Percentiles rank a stretch among this genome's conserved stretches.
Evolutionary conservation across 2,329 filamentous ascomycete species (phyloP).

Genomic region (Aspergillus pseudonomiae): DNA sequence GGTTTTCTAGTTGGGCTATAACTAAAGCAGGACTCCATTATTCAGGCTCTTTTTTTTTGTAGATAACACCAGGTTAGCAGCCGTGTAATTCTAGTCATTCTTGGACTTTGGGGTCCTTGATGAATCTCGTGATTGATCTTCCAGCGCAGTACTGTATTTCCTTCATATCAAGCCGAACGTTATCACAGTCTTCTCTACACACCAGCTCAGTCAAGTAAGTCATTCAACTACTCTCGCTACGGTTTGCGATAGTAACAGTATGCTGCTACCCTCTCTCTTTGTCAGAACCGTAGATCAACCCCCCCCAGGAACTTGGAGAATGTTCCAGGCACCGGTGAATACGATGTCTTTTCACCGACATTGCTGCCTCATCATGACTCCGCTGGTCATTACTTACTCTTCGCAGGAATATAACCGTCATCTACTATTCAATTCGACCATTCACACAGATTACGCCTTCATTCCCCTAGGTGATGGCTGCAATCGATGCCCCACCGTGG

Average conservation of each 20-base stretch:
- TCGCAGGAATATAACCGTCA: not conserved
- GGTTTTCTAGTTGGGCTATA: no score
- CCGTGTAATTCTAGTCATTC: not conserved
- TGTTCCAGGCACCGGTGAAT: not conserved
- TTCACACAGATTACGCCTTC: not conserved
- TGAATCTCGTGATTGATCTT: not conserved
- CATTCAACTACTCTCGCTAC: no score
- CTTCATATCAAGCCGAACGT: no score
- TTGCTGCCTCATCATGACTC: not conserved
- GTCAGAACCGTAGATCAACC: not conserved
- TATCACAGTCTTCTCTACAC: no score
- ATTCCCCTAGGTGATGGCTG: not conserved
- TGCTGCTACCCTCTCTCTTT: no score
- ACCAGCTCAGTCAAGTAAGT: no score
- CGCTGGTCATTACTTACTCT: not conserved
- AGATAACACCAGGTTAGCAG: no score
- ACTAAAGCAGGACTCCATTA: no score
- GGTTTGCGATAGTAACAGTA: no score
- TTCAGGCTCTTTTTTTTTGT: no score
- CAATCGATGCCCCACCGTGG: not conserved
- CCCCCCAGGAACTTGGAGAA: no score
- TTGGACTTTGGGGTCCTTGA: not conserved
- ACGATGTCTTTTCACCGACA: not conserved
- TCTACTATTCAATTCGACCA: not conserved
- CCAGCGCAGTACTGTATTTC: no score